Evolutionary conservation across 768 basidiomycete genomes (phyloP), one percentile per base, ranked within the genome.

Genomic region (Agrocybe praecox): DNA sequence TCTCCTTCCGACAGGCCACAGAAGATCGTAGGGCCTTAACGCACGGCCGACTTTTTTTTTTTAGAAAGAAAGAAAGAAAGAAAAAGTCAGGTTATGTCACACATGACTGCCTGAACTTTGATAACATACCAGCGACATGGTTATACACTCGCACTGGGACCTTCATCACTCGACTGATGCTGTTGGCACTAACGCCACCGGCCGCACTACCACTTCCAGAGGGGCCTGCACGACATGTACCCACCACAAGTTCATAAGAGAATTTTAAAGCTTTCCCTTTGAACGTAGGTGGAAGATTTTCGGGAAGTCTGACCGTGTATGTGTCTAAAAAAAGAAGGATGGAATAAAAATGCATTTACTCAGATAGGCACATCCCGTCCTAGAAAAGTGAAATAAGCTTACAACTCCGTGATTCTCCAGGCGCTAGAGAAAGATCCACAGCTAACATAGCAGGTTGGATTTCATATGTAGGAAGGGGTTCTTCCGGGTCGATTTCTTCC

Each of bases 131-230:
- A 46, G 84, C 76, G 55, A 97, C 91, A 61, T 95, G 79, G 56
- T 93, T 95, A 73, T 97, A 98, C 6, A 98, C 79, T 21, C 94
- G 77, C 45, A 99, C 88, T 0, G 96, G 96, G 1, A 98, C 89
- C 49, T 90, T 91, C 89, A 96, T 92, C 2, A 95, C 83, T 32
- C 86, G 76, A 70, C 91, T 90, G 54, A 78, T 76, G 63, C 83
- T 84, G 60, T 77, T 81, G 33, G 71, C 75, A 44, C 75, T 76
- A 12, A 22, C 71, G 59, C 17, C 78, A 49, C 47, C 72, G 65
- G 56, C 72, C 64, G 49, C 71, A 19, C 58, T 14, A 24, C 57
- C 52, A 17, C 34, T 19, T 65, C 64, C 43, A 17, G 63, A 61
- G 32, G 74, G 59, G 9, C 77, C 75, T 12, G 89, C 85, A 12